Percentiles rank a stretch among this genome's conserved stretches.
phyloP scores from a whole-genome alignment of 805 yeast species.

The Candida qinlingensis region DNA sequence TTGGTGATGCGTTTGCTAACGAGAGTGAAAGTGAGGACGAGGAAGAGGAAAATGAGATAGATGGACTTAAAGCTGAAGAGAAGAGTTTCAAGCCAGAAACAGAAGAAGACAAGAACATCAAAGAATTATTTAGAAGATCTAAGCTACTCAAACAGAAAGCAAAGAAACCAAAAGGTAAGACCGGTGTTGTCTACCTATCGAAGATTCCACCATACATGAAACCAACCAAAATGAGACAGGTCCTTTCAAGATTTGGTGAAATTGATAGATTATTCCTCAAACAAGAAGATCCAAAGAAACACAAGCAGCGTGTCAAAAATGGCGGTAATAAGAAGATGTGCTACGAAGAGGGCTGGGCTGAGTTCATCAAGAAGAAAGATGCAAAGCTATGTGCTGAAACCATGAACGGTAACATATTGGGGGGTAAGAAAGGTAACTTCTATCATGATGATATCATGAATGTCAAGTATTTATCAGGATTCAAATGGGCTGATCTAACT shows the following conservation, averaged over 20 bases:
- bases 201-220: constrained; percentile 96
- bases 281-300: constrained; percentile 69
- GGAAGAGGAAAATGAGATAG: constrained; percentile 18
- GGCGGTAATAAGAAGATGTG: constrained; percentile 91
- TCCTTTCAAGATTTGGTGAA: constrained; percentile 76
- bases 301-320: constrained; percentile 64
- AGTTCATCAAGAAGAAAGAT: constrained; percentile 73
- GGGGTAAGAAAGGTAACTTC: constrained; percentile 87
- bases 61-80: constrained; percentile 18
- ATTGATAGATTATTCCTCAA: constrained; percentile 82
- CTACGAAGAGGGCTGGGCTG: constrained; percentile 97
- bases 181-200: constrained; percentile 93
- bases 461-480: constrained; percentile 81
- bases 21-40: constrained; percentile 16
- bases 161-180: constrained; percentile 52
- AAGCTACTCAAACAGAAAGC: constrained; percentile 52
- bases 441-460: constrained; percentile 93
- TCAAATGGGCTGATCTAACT: constrained; percentile 93
- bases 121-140: constrained; percentile 47
- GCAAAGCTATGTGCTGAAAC: constrained; percentile 87
- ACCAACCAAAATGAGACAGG: constrained; percentile 82
- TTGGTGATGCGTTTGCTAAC: constrained; percentile 17
- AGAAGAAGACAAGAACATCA: constrained; percentile 25
- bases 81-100: constrained; percentile 9
- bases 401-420: constrained; percentile 81